A percentile compares a stretch with the other conserved stretches of the same genome.
phyloP scores from a whole-genome alignment of 495 filamentous ascomycete genomes.

The Durotheca rogersii region DNA sequence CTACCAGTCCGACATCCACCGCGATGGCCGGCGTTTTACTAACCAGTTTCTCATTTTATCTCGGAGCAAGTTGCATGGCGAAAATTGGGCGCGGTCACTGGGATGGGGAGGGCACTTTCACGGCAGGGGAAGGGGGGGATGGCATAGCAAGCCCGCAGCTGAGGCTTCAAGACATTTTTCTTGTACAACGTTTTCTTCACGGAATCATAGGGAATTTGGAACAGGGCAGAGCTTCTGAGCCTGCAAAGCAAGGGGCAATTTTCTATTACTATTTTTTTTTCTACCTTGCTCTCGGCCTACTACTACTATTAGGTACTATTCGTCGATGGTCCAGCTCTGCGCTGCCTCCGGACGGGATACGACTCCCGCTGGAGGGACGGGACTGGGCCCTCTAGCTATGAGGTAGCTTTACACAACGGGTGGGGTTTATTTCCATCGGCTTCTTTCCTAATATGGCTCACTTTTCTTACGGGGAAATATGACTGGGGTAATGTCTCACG shows the following conservation, averaged over 20 bases:
- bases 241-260: conserved; percentile 7
- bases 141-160: conserved; percentile 25
- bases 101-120: conserved; percentile 10
- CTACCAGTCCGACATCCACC: conserved; percentile 25
- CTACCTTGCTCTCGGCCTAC: too few species aligned
- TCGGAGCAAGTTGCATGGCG: conserved; percentile 9
- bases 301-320: conserved; percentile 6
- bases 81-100: conserved; percentile 34
- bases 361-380: background rate
- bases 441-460: conserved; percentile 6
- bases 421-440: conserved; percentile 16
- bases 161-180: conserved; percentile 30
- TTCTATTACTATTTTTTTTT: conserved; percentile 21
- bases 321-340: too few species aligned
- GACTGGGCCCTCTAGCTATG: background rate
- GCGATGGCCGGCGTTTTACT: conserved; percentile 14
- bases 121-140: conserved; percentile 20
- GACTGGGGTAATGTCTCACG: conserved; percentile 34
- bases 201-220: conserved; percentile 31
- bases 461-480: conserved; percentile 23
- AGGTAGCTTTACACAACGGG: conserved; percentile 12
- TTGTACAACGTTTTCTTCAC: conserved; percentile 36
- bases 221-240: conserved; percentile 15
- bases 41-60: conserved; percentile 19
- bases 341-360: too few species aligned